Conservation (phyloP, 306 rosid genomes). For the Delonix regia region DNA sequence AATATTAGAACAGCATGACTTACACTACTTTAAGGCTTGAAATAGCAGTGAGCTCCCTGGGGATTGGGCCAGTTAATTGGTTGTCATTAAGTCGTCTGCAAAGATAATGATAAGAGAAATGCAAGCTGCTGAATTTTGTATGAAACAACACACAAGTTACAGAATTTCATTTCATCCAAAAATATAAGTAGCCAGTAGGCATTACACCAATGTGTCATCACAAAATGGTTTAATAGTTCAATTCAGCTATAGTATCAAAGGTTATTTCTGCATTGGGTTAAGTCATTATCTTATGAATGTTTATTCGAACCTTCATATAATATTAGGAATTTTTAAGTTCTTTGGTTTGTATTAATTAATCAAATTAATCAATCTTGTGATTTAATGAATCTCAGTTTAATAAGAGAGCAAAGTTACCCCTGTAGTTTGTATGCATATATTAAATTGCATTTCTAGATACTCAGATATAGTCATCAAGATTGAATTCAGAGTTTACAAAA, state of each 20-base stretch:
- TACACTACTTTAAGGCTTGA: conserved; percentile 96
- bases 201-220: background rate
- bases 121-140: conserved; percentile 26
- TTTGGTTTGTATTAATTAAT: conserved; percentile 2
- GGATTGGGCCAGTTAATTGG: conserved; percentile 75
- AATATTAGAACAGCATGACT: conserved; percentile 42
- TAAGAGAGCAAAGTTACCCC: background rate
- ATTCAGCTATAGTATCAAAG: background rate
- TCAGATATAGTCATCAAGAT: background rate
- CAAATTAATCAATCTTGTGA: conserved; percentile 7
- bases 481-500: background rate
- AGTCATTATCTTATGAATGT: background rate
- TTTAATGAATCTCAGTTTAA: conserved; percentile 10
- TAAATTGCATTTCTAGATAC: background rate
- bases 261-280: background rate
- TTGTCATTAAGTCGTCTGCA: conserved; percentile 91
- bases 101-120: conserved; percentile 32
- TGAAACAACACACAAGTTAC: background rate
- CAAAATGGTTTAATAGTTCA: background rate
- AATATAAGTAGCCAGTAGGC: background rate
- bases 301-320: background rate
- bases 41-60: conserved; percentile 67
- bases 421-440: background rate
- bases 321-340: background rate
- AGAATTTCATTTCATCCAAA: background rate